Base-by-base conservation (phyloP, 225 moss, liverwort and hornwort species). In the Pseudisothecium myosuroides region DNA sequence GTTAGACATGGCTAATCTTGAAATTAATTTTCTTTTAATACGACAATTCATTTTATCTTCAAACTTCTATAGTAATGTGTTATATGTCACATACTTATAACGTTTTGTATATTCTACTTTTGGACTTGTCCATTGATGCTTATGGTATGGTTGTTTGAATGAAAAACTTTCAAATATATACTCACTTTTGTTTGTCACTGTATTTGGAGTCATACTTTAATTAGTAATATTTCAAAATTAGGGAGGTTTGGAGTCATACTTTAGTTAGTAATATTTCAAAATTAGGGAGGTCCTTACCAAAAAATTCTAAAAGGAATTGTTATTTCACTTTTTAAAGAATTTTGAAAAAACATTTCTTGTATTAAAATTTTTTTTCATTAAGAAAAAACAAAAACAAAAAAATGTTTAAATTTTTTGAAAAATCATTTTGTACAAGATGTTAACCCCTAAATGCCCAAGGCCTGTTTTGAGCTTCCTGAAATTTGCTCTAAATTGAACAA, bases 261-360 rank as follows among this genome's bases (percentile, higher is more conserved):
- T 28, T 10, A 73, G 6, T 26, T 7, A 26, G 11, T 14, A 28
- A 28, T 6, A 28, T 72, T 28, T 75, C 12, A 55, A 75, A 47
- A 31, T 49, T 49, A 0, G 0, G 0, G 4, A 49, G 7, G 1
- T 10, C 17, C 1, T 17, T 27, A 5, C 1, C 9, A 1, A 5
- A 17, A 73, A 45, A 10, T 73, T 43, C 12, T 7, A 14, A 24
- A 8, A 14, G 39, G 6, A 67, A 68, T 13, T 7, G 4, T 7
- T 7, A 69, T 39, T 69, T 11, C 23, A 69, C 23, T 11, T 69
- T 7, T 7, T 21, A 22, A 72, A 16, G 28, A 28, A 16, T 28
- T 5, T 39, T 14, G 4, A 39, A 13, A 68, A 39, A 69, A 14
- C 0, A 8, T 14, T 22, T 7, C n/a, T 21, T 37, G 6, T 37